Conservation (phyloP, 163 green algal species). For the Scenedesmus sp. region DNA sequence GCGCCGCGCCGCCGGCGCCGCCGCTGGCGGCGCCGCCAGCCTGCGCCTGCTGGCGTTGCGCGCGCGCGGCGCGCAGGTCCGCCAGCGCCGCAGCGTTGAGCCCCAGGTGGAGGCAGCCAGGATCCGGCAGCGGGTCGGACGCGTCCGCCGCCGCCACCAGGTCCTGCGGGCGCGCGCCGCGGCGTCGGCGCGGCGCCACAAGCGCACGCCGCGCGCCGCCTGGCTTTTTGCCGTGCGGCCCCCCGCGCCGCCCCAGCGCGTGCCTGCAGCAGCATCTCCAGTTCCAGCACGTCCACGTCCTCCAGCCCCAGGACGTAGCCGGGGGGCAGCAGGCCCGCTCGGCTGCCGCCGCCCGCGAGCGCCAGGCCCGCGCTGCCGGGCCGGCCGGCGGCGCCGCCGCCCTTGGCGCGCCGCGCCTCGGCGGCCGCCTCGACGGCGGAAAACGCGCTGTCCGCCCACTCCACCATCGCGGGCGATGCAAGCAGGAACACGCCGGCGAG, state of each 20-base stretch:
- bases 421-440: background rate
- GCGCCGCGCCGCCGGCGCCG: background rate
- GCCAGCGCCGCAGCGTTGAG: slow-evolving; percentile 17
- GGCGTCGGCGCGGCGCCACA: too few relatives aligned
- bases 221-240: background rate
- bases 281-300: slow-evolving; percentile 25
- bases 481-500: background rate
- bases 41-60: slow-evolving; percentile 10
- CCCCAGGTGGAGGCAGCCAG: slow-evolving; percentile 21
- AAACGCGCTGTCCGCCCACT: slow-evolving; percentile 6
- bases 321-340: too few relatives aligned
- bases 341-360: background rate
- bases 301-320: slow-evolving; percentile 26
- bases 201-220: background rate
- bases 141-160: background rate
- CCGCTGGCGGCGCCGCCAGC: background rate
- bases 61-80: background rate
- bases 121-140: slow-evolving; percentile 14
- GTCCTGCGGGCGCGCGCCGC: slow-evolving; percentile 27
- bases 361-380: background rate
- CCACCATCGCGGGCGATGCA: slow-evolving; percentile 4
- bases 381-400: background rate
- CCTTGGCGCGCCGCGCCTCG: background rate
- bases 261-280: slow-evolving; percentile 36
- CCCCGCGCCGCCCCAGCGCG: background rate